Percentiles rank a stretch among this genome's conserved stretches.
phyloP scores from a whole-genome alignment of 441 rosid species.

The Gossypium davidsonii region DNA sequence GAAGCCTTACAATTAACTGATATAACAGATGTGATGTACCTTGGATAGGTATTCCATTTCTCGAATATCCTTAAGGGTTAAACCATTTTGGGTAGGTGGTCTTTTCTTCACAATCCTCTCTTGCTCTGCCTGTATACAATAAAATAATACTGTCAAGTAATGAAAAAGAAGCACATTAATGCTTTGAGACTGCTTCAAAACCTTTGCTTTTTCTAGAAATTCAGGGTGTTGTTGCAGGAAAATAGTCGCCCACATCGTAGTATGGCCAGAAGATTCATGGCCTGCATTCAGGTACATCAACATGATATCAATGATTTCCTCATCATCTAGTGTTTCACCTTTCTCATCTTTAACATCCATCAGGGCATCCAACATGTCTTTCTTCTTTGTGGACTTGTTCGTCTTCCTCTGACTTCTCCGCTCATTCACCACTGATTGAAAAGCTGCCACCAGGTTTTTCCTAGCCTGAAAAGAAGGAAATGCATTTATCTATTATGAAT shows the following conservation, averaged over 20 bases:
- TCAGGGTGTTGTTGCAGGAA: constrained; percentile 58
- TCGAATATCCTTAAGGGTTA: constrained; percentile 62
- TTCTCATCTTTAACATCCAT: constrained; percentile 61
- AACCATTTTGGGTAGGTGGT: constrained; percentile 41
- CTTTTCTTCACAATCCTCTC: constrained; percentile 41
- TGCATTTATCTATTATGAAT: neutral
- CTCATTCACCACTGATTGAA: constrained; percentile 45
- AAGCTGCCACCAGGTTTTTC: constrained; percentile 50
- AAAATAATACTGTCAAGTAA: neutral
- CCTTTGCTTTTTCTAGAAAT: constrained; percentile 52
- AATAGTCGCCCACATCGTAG: constrained; percentile 70
- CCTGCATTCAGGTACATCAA: constrained; percentile 86
- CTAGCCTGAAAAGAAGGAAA: constrained; percentile 44
- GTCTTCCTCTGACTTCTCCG: constrained; percentile 35
- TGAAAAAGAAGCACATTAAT: neutral
- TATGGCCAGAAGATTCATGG: constrained; percentile 89
- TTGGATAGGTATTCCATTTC: constrained; percentile 66
- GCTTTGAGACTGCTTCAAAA: neutral
- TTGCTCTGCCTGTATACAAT: constrained; percentile 53
- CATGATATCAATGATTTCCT: constrained; percentile 69
- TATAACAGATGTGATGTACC: constrained; percentile 25
- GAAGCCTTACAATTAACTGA: neutral
- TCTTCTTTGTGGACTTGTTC: constrained; percentile 16
- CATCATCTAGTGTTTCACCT: constrained; percentile 48
- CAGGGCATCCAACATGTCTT: constrained; percentile 78